Evolutionary conservation across 768 basidiomycete species (phyloP).

Genomic region (Suillus cothurnatus): DNA sequence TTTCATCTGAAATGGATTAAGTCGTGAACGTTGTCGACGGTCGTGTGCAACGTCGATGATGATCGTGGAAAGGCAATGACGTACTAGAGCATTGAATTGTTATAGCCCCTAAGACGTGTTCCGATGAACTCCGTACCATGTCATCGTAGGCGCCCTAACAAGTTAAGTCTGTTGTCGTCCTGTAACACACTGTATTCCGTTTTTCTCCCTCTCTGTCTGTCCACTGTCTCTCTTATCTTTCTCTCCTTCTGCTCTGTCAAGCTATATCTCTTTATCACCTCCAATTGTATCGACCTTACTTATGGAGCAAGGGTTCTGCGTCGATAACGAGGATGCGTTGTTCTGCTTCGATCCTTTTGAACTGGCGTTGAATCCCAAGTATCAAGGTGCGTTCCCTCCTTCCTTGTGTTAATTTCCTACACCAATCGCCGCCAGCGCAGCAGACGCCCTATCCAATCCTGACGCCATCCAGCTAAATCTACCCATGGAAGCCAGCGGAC

Average conservation of each 20-base stretch:
- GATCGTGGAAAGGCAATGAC: slow-evolving; percentile 2
- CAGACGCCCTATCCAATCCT: background rate
- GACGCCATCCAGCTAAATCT: background rate
- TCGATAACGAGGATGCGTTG: slow-evolving; percentile 57
- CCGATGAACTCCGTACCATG: background rate
- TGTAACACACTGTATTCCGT: slow-evolving; percentile 2
- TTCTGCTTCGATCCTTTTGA: slow-evolving; percentile 56
- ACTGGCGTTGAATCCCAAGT: slow-evolving; percentile 5
- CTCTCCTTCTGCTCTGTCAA: slow-evolving; percentile 11
- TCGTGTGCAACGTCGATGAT: background rate
- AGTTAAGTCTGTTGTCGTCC: slow-evolving; percentile 31
- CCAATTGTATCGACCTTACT: slow-evolving; percentile 9
- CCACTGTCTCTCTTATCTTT: slow-evolving; percentile 19
- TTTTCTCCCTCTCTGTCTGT: slow-evolving; percentile 9
- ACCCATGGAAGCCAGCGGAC: slow-evolving; percentile 6
- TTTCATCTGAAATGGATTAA: background rate
- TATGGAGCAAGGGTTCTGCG: slow-evolving; percentile 42
- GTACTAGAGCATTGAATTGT: background rate
- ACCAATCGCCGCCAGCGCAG: slow-evolving; percentile 14
- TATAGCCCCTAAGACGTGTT: slow-evolving; percentile 9
- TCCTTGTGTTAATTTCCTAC: slow-evolving; percentile 10
- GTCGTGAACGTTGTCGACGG: background rate
- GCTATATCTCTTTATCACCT: slow-evolving; percentile 21
- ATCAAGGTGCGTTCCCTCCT: slow-evolving; percentile 10
- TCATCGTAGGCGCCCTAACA: slow-evolving; percentile 10